Evolutionary conservation across 2,329 filamentous ascomycete genomes (phyloP), one percentile per base, ranked within the genome.

Genomic region (Raffaelea arxii): DNA sequence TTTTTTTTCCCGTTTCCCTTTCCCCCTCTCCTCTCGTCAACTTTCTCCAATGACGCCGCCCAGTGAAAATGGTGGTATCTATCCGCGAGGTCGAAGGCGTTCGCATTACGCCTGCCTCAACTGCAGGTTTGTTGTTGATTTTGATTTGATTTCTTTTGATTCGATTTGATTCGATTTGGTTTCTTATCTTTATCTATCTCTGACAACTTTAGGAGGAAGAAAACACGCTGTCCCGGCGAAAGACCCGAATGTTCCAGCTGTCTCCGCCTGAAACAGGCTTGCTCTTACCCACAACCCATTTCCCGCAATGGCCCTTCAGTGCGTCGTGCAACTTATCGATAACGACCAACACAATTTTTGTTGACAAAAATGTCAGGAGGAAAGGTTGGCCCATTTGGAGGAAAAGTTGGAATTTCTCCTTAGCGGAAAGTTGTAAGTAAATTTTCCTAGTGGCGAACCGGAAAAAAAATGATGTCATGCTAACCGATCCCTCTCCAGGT

Each of bases 201-300:
- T 32, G 16, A 32, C 27, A 9, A 9, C 27, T 32, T 16, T 46
- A 67, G 70, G 55, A 58, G 69, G 45, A 74, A 74, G 54, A 74
- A 74, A 55, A 72, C 67, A 3, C 65, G 71, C 27, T 74, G 71
- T 54, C 71, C 71, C 0, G 71, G 69, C 6, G 71, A 74, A 55
- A 71, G 68, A 53, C 71, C 71, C 5, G 62, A 67, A 1, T 74
- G 71, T 48, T 74, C 71, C 10, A 72, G 69, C 53, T 74, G 71
- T 53, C 60, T 67, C 11, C 67, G 71, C 16, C 61, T 74, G 9
- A 66, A 65, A 43, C 71, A 74, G 55, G 53, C 64, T 6, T 36
- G 32, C 14, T 36, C 32, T 18, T 36, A 36, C 32, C 32, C 32
- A 18, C 16, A 12, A 18, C 32, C 32, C 32, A 36, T 36, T 36